Percentiles rank a stretch among this genome's conserved stretches.
phyloP scores from a whole-genome alignment of 352 stramenopile species.

The Globisporangium recalcitrans region DNA sequence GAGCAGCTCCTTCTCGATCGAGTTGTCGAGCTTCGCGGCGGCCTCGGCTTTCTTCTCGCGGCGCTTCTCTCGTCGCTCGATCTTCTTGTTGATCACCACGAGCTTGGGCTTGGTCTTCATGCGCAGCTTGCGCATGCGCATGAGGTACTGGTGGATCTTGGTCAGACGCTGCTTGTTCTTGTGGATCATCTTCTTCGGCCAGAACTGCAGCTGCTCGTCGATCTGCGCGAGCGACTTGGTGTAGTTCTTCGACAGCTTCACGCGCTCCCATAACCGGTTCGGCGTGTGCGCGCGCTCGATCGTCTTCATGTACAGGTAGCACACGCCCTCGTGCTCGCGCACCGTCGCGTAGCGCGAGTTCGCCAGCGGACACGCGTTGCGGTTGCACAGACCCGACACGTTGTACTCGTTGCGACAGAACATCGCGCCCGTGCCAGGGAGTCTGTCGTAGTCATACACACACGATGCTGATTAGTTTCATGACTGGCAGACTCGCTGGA shows the following conservation, averaged over 20 bases:
- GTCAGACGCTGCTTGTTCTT: slow-evolving; percentile 98
- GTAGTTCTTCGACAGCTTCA: slow-evolving; percentile 97
- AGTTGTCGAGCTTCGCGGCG: slow-evolving; percentile 92
- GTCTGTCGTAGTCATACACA: slow-evolving; percentile 8
- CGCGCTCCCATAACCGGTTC: slow-evolving; percentile 98
- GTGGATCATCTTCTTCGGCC: slow-evolving; percentile 97
- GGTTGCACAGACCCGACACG: slow-evolving; percentile 97
- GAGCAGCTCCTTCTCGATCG: slow-evolving; percentile 98
- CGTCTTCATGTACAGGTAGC: slow-evolving; percentile 98
- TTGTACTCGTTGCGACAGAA: slow-evolving; percentile 99
- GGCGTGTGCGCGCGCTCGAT: slow-evolving; percentile 98
- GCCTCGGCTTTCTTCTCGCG: slow-evolving; percentile 96
- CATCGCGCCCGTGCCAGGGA: slow-evolving; percentile 85
- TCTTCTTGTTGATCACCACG: slow-evolving; percentile 93
- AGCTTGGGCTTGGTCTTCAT: slow-evolving; percentile 94
- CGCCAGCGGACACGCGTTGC: slow-evolving; percentile 93
- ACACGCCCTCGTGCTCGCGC: slow-evolving; percentile 94
- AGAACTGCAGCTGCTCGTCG: slow-evolving; percentile 96
- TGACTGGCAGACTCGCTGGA: no score
- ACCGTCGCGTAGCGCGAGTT: slow-evolving; percentile 99
- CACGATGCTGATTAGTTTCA: slow-evolving; percentile 1
- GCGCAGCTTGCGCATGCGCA: slow-evolving; percentile 97
- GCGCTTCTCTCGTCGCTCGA: slow-evolving; percentile 93
- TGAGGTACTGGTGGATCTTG: slow-evolving; percentile 99
- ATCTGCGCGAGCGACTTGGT: slow-evolving; percentile 93